These are phyloP conservation scores for Aspergillus aculeatinus DNA, from an alignment of 2,329 filamentous ascomycete genomes.

Conservation along the genomic window DNA sequence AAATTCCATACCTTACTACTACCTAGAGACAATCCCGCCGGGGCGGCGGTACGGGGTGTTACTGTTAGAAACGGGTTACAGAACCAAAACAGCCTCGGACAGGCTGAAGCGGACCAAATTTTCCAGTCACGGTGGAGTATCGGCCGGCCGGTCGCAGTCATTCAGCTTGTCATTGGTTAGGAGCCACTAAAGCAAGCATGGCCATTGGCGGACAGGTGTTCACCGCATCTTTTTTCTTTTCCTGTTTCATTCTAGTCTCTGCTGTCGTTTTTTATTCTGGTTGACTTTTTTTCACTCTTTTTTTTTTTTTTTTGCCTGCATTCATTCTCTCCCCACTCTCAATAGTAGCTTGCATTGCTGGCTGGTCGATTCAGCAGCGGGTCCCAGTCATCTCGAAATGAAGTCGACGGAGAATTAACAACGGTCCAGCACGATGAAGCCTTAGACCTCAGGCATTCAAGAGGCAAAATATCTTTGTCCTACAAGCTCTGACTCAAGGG, in stretches of 20 bases:
- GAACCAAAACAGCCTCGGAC: constrained; percentile 17
- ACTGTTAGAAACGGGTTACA: constrained; percentile 18
- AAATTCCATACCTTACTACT: too few relatives aligned
- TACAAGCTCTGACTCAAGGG: neutral
- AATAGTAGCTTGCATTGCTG: neutral
- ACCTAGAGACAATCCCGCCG: neutral
- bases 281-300: constrained; percentile 12
- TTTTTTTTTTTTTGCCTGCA: constrained; percentile 13
- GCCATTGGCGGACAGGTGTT: constrained; percentile 29
- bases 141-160: constrained; percentile 15
- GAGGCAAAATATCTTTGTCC: constrained; percentile 9
- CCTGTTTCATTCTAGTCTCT: constrained; percentile 2
- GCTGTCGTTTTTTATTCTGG: constrained; percentile 12
- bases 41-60: constrained; percentile 13
- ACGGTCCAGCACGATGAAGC: neutral
- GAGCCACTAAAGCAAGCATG: constrained; percentile 11
- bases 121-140: constrained; percentile 26
- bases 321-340: neutral
- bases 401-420: constrained; percentile 3
- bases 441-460: neutral
- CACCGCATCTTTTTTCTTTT: constrained; percentile 34
- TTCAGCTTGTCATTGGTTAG: constrained; percentile 24
- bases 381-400: constrained; percentile 14
- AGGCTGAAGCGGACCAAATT: constrained; percentile 26
- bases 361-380: constrained; percentile 3